Conservation (phyloP, 1,284 basidiomycete species). For the Amylostereum areolatum region DNA sequence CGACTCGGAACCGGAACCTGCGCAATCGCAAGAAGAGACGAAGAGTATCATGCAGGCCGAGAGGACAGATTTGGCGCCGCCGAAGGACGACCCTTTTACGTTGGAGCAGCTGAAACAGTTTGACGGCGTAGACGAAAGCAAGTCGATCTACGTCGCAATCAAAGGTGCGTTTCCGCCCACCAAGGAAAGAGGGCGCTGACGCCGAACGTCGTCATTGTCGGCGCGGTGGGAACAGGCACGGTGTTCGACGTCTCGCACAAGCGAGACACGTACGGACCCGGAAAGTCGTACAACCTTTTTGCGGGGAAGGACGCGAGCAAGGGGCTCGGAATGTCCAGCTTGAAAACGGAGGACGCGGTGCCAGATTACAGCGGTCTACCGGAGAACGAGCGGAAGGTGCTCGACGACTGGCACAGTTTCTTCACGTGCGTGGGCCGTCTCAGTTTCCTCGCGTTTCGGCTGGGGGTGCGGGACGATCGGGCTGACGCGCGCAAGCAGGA, state of each 20-base stretch:
- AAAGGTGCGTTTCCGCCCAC: slow-evolving; percentile 51
- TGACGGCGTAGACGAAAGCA: slow-evolving; percentile 58
- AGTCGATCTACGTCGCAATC: slow-evolving; percentile 84
- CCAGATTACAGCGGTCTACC: slow-evolving; percentile 80
- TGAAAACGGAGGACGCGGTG: slow-evolving; percentile 85
- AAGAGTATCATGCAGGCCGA: slow-evolving; percentile 70
- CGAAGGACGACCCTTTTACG: slow-evolving; percentile 75
- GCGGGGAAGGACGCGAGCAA: slow-evolving; percentile 89
- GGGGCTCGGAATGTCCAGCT: slow-evolving; percentile 80
- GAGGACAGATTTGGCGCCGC: slow-evolving; percentile 57
- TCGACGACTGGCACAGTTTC: slow-evolving; percentile 89
- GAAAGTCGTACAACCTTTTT: slow-evolving; percentile 66
- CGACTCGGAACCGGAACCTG: not conserved
- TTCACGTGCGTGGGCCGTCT: slow-evolving; percentile 45
- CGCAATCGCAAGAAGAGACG: slow-evolving; percentile 17
- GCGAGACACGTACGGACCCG: slow-evolving; percentile 75
- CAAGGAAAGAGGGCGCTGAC: too few species aligned
- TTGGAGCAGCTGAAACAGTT: slow-evolving; percentile 61
- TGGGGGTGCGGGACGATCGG: not conserved
- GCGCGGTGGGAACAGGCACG: slow-evolving; percentile 41
- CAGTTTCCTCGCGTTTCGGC: not conserved
- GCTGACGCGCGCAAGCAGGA: slow-evolving; percentile 34
- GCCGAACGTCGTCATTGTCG: too few species aligned
- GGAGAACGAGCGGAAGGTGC: slow-evolving; percentile 74
- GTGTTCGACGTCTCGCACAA: slow-evolving; percentile 85